Evolutionary conservation across 2,329 filamentous ascomycete species (phyloP).

Genomic region (Curvularia sp.): DNA sequence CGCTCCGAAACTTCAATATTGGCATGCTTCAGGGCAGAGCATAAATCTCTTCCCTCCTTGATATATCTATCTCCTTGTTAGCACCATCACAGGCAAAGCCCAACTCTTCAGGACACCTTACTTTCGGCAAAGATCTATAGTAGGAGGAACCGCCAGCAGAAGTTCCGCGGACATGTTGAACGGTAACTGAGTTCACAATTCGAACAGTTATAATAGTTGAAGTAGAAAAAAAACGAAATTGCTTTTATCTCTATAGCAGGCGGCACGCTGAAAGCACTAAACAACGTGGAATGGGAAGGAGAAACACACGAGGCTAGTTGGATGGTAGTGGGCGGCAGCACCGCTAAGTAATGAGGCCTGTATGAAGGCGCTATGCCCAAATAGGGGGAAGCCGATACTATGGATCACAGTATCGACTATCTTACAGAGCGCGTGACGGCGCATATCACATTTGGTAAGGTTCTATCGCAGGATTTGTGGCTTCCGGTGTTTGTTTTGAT

Average conservation of each 20-base stretch:
- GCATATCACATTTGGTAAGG: background rate
- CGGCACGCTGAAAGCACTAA: background rate
- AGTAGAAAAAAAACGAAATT: background rate
- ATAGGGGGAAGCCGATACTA: background rate
- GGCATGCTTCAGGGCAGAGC: background rate
- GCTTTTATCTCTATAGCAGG: background rate
- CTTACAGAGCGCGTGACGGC: background rate
- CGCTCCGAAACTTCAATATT: background rate
- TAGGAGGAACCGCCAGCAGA: background rate
- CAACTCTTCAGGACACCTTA: background rate
- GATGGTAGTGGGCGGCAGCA: background rate
- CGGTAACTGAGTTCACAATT: background rate
- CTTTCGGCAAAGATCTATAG: background rate
- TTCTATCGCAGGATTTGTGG: background rate
- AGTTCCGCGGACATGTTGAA: background rate
- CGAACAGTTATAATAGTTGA: background rate
- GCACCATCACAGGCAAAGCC: background rate
- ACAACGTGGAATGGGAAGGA: background rate
- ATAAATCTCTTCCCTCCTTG: background rate
- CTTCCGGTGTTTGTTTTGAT: background rate
- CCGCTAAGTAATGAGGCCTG: background rate
- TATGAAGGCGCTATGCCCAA: background rate
- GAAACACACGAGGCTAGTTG: background rate
- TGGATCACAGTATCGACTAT: no score
- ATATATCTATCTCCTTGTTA: background rate